Base-by-base conservation (phyloP, 495 filamentous ascomycete genomes). In the Penicillium verhagenii region DNA sequence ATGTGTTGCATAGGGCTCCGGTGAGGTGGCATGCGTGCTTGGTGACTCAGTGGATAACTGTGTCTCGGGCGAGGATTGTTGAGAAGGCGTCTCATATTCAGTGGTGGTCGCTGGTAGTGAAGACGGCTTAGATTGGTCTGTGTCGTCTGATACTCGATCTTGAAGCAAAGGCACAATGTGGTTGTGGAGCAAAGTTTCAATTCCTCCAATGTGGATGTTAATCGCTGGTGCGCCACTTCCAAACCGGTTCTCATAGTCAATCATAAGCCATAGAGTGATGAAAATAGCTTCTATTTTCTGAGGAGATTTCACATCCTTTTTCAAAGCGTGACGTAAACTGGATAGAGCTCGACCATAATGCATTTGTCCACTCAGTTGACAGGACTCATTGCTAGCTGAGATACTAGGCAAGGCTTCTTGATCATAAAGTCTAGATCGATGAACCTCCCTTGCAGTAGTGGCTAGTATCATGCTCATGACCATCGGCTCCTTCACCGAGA, bases 401-500 rank as follows among this genome's bases (percentile, higher is more conserved):
- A 28, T 21, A n/a, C 38, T 57, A 26, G 49, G 44, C 5, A 56
- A 37, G 26, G n/a, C 23, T 11, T 59, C 57, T 19, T 47, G 35
- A 40, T 68, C 64, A 43, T 66, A 54, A 3, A 61, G 53, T 47
- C 46, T 59, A 6, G 56, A 57, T 20, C 66, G 59, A 52, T 65
- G 58, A 33, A 69, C 66, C 40, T 71, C 68, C 13, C 62, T 60
- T 18, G 68, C 61, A 35, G 64, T 60, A 52, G 58, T 71, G 2
- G 70, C 70, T 19, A 70, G 52, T n/a, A 71, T 64, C 68, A 71
- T 68, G 39, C 66, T 69, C 64, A 71, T 68, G 13, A 70, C 60
- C 68, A 71, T 69, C 4, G 64, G 68, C 48, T 71, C 64, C 26
- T 50, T 61, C 29, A 62, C 60, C 13, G 68, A 65, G 35, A 72